Base-by-base conservation (phyloP, 129 eudicot species). In the Helianthus tuberosus region DNA sequence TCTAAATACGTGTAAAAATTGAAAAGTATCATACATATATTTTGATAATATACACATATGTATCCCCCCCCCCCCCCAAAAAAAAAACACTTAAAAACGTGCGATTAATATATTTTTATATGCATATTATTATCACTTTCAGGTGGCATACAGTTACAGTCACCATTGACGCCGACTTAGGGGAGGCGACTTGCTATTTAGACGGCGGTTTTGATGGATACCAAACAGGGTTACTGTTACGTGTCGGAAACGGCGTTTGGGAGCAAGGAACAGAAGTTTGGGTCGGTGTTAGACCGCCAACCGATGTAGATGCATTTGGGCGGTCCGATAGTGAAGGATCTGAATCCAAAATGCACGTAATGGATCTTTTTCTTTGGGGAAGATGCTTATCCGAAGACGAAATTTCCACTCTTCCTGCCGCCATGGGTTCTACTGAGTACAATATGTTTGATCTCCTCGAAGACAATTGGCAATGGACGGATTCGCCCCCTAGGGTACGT, bases 301-400 rank as follows among this genome's bases (percentile, higher is more conserved):
- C 86, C 1, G 99, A 91, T 74, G 75, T 84, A 72, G 99, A 91
- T 80, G 91, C 97, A 17, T 95, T 91, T 32, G 99, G 99, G 77
- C 84, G 99, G 84, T 95, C 99, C 1, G 99, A 95, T 52, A 95
- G 99, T 58, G 99, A 95, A 79, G 97, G 96, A 64, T 73, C 88
- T 6, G 99, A 95, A 79, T 84, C 99, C 15, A 95, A 91, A 82
- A 89, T 95, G 97, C 97, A 87, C 55, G 80, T 95, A 17, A 95
- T 95, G 99, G 99, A 95, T 87, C 92, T 91, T 77, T 91, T 95
- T 75, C 81, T 95, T 5, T 95, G 99, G 99, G 97, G 97, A 80
- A 82, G 99, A 82, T 89, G 96, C 78, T 87, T 95, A 81, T 76
- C 75, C 46, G 99, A 95, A 85, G 99, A 95, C 48, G 99, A 95